Evolutionary conservation across 1,284 basidiomycete genomes (phyloP).

Genomic region (Microbotryum silenes-acaulis): DNA sequence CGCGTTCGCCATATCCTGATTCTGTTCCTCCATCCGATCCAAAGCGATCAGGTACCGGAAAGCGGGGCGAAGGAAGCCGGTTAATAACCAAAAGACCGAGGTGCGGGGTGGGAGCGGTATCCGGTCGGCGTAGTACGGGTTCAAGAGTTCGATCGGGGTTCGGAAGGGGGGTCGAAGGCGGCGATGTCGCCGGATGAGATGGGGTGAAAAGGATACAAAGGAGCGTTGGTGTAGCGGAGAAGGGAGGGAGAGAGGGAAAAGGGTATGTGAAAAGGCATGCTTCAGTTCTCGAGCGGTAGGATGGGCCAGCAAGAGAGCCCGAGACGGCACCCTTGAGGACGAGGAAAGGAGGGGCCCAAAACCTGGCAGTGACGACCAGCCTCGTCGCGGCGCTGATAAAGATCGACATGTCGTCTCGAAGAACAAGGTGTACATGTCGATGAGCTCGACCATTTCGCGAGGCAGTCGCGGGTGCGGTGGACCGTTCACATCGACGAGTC

Average conservation of each 20-base stretch:
- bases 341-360: not conserved
- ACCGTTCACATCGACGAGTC: too few relatives aligned
- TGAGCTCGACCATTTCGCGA: not conserved
- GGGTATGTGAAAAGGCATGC: not conserved
- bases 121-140: not conserved
- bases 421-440: too few relatives aligned
- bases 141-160: not conserved
- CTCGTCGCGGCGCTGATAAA: too few relatives aligned
- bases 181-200: too few relatives aligned
- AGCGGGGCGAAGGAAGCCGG: constrained; percentile 18
- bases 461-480: not conserved
- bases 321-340: not conserved
- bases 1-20: constrained; percentile 48
- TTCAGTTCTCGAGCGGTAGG: not conserved
- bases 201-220: too few relatives aligned
- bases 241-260: not conserved
- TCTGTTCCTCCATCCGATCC: constrained; percentile 40
- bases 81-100: constrained; percentile 18
- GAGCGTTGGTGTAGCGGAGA: not conserved
- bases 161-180: not conserved
- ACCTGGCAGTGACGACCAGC: too few relatives aligned
- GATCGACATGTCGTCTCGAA: too few relatives aligned
- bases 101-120: too few relatives aligned
- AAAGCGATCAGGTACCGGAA: constrained; percentile 6
- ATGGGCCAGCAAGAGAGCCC: not conserved